Base-by-base conservation (phyloP, 2,329 filamentous ascomycete genomes). In the Fusarium hainanense region DNA sequence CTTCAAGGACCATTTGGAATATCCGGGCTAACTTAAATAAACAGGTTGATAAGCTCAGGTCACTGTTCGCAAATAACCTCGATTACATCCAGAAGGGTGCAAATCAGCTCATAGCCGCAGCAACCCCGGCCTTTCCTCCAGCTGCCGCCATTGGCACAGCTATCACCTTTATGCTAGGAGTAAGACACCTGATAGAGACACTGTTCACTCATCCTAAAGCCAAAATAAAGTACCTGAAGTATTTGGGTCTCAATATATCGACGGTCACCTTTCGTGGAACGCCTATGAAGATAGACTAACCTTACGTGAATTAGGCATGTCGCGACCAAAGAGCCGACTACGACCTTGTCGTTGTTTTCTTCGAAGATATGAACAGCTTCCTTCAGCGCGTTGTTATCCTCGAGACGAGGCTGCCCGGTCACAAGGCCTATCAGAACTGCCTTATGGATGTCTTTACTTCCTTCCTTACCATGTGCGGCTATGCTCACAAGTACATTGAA, bases 321-420 rank as follows among this genome's bases (percentile, higher is more conserved):
- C 70, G 72, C 3, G 64, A 71, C 8, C 78, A 80, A 0, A 77
- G 74, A 1, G 79, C 77, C 1, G 80, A 82, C 43, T 82, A 81
- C 37, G 79, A 82, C 27, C 70, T 78, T 4, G 73, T 82, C 0
- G 72, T 78, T n/a, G 74, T 74, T 6, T 82, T 82, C 54, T 82
- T 82, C 51, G 75, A 78, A 3, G 75, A 78, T 12, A 80, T 81
- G 71, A 77, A 77, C 49, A 77, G 77, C 8, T 81, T 82, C 25
- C 69, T 82, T 6, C 67, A 75, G 27, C 74, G 79, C 2, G 74
- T 81, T 2, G 73, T 76, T 0, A 76, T 81, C 10, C 42, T 82
- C 0, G 76, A 81, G 60, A 72, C 67, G 0, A 70, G 77, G n/a
- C 65, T 79, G 3, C 77, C 79, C 1, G 66, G 72, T 11, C 46